These are phyloP conservation scores for Pyronema omphalodes DNA, from an alignment of 495 filamentous ascomycete genomes.

Conservation along the genomic window DNA sequence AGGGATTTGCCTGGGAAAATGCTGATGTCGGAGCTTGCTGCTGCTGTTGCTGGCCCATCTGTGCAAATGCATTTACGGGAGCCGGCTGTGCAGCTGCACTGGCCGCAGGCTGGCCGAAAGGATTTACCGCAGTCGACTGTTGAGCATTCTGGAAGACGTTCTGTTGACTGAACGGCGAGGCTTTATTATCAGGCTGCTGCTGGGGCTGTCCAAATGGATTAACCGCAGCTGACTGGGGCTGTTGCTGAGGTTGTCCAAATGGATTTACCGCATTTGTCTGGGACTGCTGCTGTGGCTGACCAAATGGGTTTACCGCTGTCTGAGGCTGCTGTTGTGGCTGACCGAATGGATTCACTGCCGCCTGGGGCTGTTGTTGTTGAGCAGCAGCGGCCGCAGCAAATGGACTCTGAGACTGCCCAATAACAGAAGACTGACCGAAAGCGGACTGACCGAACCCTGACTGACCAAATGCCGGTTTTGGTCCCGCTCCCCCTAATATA, in stretches of 20 bases:
- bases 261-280: background rate
- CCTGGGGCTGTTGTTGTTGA: background rate
- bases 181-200: slow-evolving; percentile 1
- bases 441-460: slow-evolving; percentile 17
- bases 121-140: slow-evolving; percentile 1
- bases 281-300: background rate
- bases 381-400: slow-evolving; percentile 2
- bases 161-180: background rate
- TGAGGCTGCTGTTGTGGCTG: too few species aligned
- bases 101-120: slow-evolving; percentile 4
- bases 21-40: slow-evolving; percentile 4
- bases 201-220: slow-evolving; percentile 11
- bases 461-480: slow-evolving; percentile 19
- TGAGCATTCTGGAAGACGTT: slow-evolving; percentile 13
- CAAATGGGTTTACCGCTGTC: background rate
- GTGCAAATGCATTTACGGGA: slow-evolving; percentile 5
- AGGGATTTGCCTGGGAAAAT: slow-evolving; percentile 13
- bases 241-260: background rate
- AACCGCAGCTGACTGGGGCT: background rate
- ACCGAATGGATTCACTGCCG: background rate
- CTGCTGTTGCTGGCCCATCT: slow-evolving; percentile 3
- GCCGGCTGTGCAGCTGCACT: slow-evolving; percentile 2
- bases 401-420: slow-evolving; percentile 8
- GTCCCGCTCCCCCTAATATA: background rate
- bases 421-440: slow-evolving; percentile 25